A percentile compares a stretch with the other conserved stretches of the same genome.
These are phyloP conservation scores for Calonectria henricotiae DNA, from an alignment of 2,329 filamentous ascomycete species.

Conservation along the genomic window DNA sequence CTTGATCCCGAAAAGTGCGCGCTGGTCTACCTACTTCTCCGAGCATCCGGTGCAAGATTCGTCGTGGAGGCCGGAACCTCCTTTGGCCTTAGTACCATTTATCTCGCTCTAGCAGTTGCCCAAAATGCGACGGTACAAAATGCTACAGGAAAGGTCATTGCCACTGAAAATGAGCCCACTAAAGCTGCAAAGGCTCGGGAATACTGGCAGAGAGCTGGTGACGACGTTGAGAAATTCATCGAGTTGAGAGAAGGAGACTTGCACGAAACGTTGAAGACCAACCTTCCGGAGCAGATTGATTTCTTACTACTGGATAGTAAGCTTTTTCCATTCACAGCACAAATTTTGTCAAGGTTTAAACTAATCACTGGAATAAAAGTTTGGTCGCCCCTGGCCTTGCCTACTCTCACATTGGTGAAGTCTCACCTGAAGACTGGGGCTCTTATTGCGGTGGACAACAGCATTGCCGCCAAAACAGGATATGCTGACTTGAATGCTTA, in stretches of 20 bases:
- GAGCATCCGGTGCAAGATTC: slow-evolving; percentile 65
- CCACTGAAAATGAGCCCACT: slow-evolving; percentile 72
- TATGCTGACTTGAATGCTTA: slow-evolving; percentile 67
- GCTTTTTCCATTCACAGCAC: slow-evolving; percentile 49
- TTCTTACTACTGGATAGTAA: slow-evolving; percentile 75
- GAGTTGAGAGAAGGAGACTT: slow-evolving; percentile 74
- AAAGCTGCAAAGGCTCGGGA: slow-evolving; percentile 69
- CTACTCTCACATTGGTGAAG: slow-evolving; percentile 65
- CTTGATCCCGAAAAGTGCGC: slow-evolving; percentile 73
- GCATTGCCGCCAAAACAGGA: slow-evolving; percentile 55
- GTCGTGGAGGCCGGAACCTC: slow-evolving; percentile 75
- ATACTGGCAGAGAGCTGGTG: slow-evolving; percentile 70
- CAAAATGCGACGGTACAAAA: slow-evolving; percentile 59
- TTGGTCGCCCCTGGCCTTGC: slow-evolving; percentile 71
- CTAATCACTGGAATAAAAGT: slow-evolving; percentile 58
- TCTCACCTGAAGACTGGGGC: slow-evolving; percentile 65
- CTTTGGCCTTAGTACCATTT: slow-evolving; percentile 76
- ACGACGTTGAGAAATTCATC: slow-evolving; percentile 66
- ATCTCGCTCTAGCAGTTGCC: slow-evolving; percentile 72
- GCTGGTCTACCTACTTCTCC: slow-evolving; percentile 70
- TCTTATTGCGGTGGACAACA: slow-evolving; percentile 68
- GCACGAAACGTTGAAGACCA: slow-evolving; percentile 66
- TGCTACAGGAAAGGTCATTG: slow-evolving; percentile 65
- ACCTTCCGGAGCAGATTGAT: slow-evolving; percentile 68
- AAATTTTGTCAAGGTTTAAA: not conserved